Base-by-base conservation (phyloP, 2,329 filamentous ascomycete species). In the Dendrostoma leiphaemia region DNA sequence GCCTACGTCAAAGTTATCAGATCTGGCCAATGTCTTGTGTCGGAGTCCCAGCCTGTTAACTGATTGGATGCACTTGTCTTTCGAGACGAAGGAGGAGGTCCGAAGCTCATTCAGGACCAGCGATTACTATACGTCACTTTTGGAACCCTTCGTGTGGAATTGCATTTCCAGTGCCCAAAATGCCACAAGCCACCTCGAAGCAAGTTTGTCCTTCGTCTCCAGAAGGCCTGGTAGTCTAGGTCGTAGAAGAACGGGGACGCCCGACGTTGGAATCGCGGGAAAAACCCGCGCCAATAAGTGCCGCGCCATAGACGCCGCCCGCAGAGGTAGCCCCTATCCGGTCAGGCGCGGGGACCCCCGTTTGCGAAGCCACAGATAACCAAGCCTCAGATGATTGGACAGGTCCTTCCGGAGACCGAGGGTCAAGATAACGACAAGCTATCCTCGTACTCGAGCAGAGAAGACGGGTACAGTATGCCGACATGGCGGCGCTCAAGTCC, bases 351-450 rank as follows among this genome's bases (percentile, higher is more conserved):
- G 15, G 26, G 15, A 28, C 23, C 13, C 17, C 15, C 2, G 17
- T 19, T n/a, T 19, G 37, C 21, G 13, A 48, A 26, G 38, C 48
- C 37, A 26, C 35, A 50, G 38, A 43, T 43, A 51, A 51, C 48
- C n/a, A 41, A 8, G 26, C 28, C 15, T 13, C 10, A 34, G 13
- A 7, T 51, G 48, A 51, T 44, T 51, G 48, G 37, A 43, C 37
- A 32, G 35, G 12, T 9, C 31, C 28, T 12, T n/a, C 3, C 3
- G 4, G 21, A 19, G n/a, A 31, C 3, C 24, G 3, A 41, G 34
- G 48, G 21, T 24, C 28, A 13, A 37, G 31, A 51, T 43, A 48
- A 44, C 48, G 26, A 43, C 37, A 51, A 7, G 44, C 28, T 29
- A 32, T 46, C 19, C 17, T 17, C 13, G 44, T 32, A 29, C 19